Conservation (phyloP, 2,329 filamentous ascomycete genomes). For the Trichoderma lentiforme region DNA sequence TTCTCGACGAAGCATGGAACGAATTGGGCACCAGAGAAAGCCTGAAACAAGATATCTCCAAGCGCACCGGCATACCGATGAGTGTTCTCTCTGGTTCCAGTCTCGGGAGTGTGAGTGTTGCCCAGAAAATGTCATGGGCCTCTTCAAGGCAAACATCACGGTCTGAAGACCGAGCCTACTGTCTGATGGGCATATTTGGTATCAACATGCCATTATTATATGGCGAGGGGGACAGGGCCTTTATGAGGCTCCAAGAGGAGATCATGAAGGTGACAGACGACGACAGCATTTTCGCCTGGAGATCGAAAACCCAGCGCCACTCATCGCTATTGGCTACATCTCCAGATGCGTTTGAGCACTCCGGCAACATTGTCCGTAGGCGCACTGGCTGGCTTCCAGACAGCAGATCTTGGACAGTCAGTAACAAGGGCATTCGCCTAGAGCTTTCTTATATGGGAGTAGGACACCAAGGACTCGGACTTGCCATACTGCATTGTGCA, state of each 20-base stretch:
- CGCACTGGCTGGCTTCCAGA: neutral
- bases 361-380: neutral
- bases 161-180: constrained; percentile 8
- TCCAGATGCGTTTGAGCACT: neutral
- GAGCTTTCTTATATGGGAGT: constrained; percentile 8
- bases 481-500: neutral
- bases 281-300: constrained; percentile 10
- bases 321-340: neutral
- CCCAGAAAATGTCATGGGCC: constrained; percentile 2
- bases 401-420: neutral
- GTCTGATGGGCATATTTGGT: constrained; percentile 8
- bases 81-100: neutral
- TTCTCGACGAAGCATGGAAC: neutral
- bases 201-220: constrained; percentile 8
- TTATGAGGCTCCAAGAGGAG: neutral
- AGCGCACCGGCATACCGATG: neutral
- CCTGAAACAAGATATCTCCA: neutral
- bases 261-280: constrained; percentile 9
- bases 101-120: neutral
- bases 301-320: neutral
- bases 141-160: neutral
- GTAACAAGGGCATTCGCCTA: neutral
- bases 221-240: constrained; percentile 1
- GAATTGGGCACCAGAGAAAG: neutral
- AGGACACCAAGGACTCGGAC: neutral